phyloP scores from a whole-genome alignment of 1,284 basidiomycete species.

The Vanrija pseudolonga region DNA sequence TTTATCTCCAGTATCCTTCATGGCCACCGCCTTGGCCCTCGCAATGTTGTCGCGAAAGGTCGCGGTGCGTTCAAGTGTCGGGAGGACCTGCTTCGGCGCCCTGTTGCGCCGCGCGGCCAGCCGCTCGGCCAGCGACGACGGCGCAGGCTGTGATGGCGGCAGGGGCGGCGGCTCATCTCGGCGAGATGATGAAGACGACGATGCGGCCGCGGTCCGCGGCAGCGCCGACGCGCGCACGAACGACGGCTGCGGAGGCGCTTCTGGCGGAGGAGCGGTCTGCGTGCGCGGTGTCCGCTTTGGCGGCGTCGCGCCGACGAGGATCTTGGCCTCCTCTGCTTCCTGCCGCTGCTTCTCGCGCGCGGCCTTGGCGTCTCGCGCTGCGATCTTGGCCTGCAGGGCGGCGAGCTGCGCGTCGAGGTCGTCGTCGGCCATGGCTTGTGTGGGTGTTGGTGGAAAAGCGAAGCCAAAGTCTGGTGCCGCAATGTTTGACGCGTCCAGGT shows the following conservation, averaged over 20 bases:
- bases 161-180: neutral
- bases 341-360: constrained; percentile 8
- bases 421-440: constrained; percentile 21
- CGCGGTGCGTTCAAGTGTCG: neutral
- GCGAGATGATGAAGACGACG: no score
- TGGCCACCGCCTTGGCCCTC: constrained; percentile 1
- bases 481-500: no score
- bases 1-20: neutral
- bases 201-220: no score
- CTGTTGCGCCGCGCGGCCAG: neutral
- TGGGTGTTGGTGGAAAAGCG: no score
- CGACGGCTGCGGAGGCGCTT: no score
- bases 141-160: neutral
- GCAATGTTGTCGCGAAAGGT: neutral
- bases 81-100: neutral
- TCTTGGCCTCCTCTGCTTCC: constrained; percentile 26
- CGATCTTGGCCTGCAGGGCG: constrained; percentile 24
- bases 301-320: constrained; percentile 37
- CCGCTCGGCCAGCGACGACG: neutral
- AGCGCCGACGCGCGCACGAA: no score
- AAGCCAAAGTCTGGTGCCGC: no score
- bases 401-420: constrained; percentile 40
- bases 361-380: constrained; percentile 17
- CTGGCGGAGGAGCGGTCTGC: no score
- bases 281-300: constrained; percentile 15